These are phyloP conservation scores for Starmerella davenportii DNA, from an alignment of 805 yeast species.

Conservation along the genomic window DNA sequence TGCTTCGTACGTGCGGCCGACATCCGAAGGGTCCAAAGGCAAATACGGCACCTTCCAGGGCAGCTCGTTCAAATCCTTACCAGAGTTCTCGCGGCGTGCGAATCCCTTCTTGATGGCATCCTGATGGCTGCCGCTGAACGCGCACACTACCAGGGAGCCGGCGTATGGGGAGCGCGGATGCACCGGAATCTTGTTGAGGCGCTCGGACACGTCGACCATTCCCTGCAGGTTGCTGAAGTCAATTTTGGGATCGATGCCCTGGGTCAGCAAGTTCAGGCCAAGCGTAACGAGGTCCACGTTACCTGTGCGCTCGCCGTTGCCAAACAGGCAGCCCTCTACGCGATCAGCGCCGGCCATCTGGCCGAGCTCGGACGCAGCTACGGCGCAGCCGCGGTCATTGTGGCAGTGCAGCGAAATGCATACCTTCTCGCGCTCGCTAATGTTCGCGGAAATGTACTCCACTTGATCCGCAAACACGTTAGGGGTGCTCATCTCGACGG, in stretches of 20 bases:
- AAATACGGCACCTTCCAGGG: conserved; percentile 64
- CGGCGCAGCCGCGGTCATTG: conserved; percentile 75
- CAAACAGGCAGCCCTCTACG: conserved; percentile 71
- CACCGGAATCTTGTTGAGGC: conserved; percentile 65
- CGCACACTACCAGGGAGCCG: conserved; percentile 67
- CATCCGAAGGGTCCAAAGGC: conserved; percentile 70
- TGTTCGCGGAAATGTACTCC: conserved; percentile 47
- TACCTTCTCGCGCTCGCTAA: conserved; percentile 48
- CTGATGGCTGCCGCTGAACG: conserved; percentile 74
- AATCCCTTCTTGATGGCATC: conserved; percentile 80
- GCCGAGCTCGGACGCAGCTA: conserved; percentile 75
- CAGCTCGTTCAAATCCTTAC: conserved; percentile 22
- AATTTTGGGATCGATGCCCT: conserved; percentile 52
- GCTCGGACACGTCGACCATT: conserved; percentile 55
- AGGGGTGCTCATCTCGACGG: conserved; percentile 68
- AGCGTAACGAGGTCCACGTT: conserved; percentile 67
- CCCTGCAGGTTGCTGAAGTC: conserved; percentile 53
- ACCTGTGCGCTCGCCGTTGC: conserved; percentile 79
- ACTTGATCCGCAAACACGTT: conserved; percentile 73
- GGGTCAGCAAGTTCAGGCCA: conserved; percentile 61
- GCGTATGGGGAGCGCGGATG: conserved; percentile 70
- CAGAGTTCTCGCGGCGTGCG: conserved; percentile 27
- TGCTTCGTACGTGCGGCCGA: conserved; percentile 84
- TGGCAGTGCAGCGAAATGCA: conserved; percentile 68
- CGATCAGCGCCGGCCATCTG: conserved; percentile 76